phyloP scores from a whole-genome alignment of 306 rosid genomes.

The Sicyos edulis region DNA sequence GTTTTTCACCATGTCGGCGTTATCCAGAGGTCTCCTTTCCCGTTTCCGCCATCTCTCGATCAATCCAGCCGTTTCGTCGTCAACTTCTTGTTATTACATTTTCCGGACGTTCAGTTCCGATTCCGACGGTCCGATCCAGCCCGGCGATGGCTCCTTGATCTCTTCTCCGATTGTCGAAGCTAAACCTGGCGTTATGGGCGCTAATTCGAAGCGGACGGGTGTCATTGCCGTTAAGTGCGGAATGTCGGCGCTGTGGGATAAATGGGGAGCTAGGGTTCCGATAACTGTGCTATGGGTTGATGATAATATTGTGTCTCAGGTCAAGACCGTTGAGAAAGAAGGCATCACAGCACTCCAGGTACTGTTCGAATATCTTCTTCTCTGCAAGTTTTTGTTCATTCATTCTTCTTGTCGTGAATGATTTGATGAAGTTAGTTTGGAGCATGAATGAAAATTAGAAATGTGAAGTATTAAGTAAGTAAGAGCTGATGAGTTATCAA shows the following conservation, averaged over 20 bases:
- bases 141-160: conserved; percentile 16
- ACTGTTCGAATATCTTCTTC: not conserved
- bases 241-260: conserved; percentile 92
- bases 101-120: conserved; percentile 42
- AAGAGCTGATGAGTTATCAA: too few relatives aligned
- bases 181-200: conserved; percentile 47
- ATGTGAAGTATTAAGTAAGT: not conserved
- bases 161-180: conserved; percentile 41
- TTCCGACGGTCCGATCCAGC: conserved; percentile 35
- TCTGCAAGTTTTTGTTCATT: not conserved
- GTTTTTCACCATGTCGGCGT: conserved; percentile 47
- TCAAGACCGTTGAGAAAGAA: conserved; percentile 82
- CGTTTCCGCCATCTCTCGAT: conserved; percentile 39
- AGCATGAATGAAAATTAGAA: not conserved
- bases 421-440: not conserved
- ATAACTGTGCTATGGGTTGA: conserved; percentile 82
- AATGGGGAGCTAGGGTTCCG: conserved; percentile 95
- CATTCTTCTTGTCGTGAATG: not conserved
- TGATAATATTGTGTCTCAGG: conserved; percentile 86
- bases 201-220: conserved; percentile 69
- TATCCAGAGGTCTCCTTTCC: conserved; percentile 59
- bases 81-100: conserved; percentile 14
- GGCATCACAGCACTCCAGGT: conserved; percentile 78
- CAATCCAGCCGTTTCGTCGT: not conserved
- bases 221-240: conserved; percentile 85